These are phyloP conservation scores for Nasturtium officinale DNA, from an alignment of 345 rosid genomes.

Conservation along the genomic window DNA sequence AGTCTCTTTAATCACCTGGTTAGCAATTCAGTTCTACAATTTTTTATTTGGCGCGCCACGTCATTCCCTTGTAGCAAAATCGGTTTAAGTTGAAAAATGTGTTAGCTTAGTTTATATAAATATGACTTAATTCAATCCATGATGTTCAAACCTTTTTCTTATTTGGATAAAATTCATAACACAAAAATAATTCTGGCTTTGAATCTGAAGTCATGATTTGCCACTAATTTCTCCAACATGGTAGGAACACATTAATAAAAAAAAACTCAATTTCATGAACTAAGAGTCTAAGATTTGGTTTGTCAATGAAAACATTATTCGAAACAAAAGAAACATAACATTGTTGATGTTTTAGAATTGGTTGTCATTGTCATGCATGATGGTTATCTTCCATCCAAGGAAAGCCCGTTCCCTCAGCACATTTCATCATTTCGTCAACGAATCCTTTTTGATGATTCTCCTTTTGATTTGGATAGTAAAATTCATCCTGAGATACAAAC, in stretches of 20 bases:
- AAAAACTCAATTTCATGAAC: neutral
- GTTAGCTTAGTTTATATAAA: too few species aligned
- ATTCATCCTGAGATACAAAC: constrained; percentile 1
- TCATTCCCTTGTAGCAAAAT: too few species aligned
- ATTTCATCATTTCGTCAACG: constrained; percentile 5
- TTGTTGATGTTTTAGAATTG: neutral
- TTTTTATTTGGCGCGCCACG: too few species aligned
- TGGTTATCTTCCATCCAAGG: constrained; percentile 20
- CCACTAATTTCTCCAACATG: neutral
- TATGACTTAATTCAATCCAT: neutral
- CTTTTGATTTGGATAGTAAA: neutral
- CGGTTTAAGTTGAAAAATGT: neutral
- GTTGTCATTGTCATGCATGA: neutral
- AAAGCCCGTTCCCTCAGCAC: constrained; percentile 26
- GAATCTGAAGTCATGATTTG: neutral
- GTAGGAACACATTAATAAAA: neutral
- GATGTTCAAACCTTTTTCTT: neutral
- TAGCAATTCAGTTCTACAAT: too few species aligned
- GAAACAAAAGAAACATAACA: neutral
- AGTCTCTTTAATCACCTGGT: too few species aligned
- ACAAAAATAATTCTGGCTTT: neutral
- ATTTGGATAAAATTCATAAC: neutral
- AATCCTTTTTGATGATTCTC: neutral
- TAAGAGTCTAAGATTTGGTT: neutral
- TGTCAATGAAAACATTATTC: neutral